Conservation (phyloP, 345 rosid species). For the Hypericum androsaemum region DNA sequence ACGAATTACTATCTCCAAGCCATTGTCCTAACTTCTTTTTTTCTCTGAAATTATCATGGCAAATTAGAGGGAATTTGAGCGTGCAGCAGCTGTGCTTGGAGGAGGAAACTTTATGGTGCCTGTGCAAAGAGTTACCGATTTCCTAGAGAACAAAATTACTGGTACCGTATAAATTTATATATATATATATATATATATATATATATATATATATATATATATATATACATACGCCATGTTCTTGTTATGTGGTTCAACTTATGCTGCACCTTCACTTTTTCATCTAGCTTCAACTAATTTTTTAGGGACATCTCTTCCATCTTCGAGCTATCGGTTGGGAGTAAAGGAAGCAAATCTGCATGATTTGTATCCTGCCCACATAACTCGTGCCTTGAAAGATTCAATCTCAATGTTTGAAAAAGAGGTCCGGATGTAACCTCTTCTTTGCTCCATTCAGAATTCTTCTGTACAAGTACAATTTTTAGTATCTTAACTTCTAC, state of each 20-base stretch:
- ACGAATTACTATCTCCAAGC: neutral
- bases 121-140: constrained; percentile 78
- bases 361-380: constrained; percentile 56
- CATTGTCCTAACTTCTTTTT: constrained; percentile 8
- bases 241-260: neutral
- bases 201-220: neutral
- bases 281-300: constrained; percentile 15
- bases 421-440: constrained; percentile 40
- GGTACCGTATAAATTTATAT: constrained; percentile 29
- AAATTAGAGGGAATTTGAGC: constrained; percentile 79
- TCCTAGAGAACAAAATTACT: constrained; percentile 60
- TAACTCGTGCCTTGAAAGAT: constrained; percentile 59
- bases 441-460: neutral
- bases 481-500: neutral
- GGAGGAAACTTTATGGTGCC: constrained; percentile 79
- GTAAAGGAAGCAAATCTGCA: constrained; percentile 78
- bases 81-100: constrained; percentile 78
- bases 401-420: constrained; percentile 64
- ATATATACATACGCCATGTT: no score
- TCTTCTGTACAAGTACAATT: neutral
- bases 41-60: constrained; percentile 1
- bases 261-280: neutral
- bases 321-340: constrained; percentile 89
- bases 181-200: neutral
- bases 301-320: constrained; percentile 58